Evolutionary conservation across 805 yeast species (phyloP).

Genomic region (Teunomyces kruisii): DNA sequence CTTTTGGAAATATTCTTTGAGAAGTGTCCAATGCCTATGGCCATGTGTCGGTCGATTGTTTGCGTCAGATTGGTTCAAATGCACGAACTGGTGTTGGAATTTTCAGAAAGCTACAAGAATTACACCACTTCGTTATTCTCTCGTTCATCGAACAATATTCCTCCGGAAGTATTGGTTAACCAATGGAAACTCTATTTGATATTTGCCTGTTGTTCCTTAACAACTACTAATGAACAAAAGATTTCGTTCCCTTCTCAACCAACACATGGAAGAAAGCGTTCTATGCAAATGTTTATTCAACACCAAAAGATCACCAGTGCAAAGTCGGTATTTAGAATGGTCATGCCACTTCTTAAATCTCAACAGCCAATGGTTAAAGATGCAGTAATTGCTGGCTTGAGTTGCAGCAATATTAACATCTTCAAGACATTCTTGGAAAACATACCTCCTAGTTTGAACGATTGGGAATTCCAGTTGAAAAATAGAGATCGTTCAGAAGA

Average conservation of each 20-base stretch:
- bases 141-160: slow-evolving; percentile 29
- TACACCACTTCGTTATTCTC: slow-evolving; percentile 38
- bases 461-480: slow-evolving; percentile 41
- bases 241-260: slow-evolving; percentile 51
- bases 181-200: slow-evolving; percentile 89
- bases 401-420: slow-evolving; percentile 87
- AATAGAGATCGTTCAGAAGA: slow-evolving; percentile 37
- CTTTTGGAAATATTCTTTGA: slow-evolving; percentile 70
- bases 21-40: slow-evolving; percentile 89
- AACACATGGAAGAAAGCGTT: slow-evolving; percentile 70
- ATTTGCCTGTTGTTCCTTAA: slow-evolving; percentile 88
- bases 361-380: slow-evolving; percentile 72
- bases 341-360: slow-evolving; percentile 74
- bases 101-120: slow-evolving; percentile 46
- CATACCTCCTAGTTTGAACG: slow-evolving; percentile 57
- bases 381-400: slow-evolving; percentile 84
- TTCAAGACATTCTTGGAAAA: slow-evolving; percentile 80
- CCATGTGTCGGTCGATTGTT: slow-evolving; percentile 85
- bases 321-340: slow-evolving; percentile 82
- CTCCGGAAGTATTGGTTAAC: slow-evolving; percentile 71
- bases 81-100: slow-evolving; percentile 63
- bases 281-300: slow-evolving; percentile 79
- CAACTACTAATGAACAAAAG: slow-evolving; percentile 85
- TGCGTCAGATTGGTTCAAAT: slow-evolving; percentile 87
- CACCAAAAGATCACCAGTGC: slow-evolving; percentile 94